Evolutionary conservation across 371 early-diverging fungal species (phyloP), one percentile per base, ranked within the genome.

Genomic region (Nematocida sp.): DNA sequence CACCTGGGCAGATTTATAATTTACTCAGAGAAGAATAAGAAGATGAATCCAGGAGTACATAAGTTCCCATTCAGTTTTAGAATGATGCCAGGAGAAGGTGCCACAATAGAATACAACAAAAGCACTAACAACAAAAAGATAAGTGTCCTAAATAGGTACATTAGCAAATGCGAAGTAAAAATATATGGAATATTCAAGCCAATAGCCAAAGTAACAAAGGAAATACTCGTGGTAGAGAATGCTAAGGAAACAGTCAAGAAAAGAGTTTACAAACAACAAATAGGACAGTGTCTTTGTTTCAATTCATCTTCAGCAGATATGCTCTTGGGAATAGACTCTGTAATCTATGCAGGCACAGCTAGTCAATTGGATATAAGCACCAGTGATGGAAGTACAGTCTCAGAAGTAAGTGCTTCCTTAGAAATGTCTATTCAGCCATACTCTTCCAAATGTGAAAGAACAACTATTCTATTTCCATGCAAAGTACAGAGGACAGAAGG

Each of bases 161-260:
- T 70, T 19, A 55, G 46, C 47, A 46, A 37, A 27, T 70, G 74
- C 41, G 74, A 70, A 40, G 74, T 70, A 47, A 46, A 49, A 35
- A 70, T 70, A 37, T 70, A 57, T 29, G 74, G 74, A n/a, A 70
- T 70, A 31, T 70, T 57, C 31, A 70, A 70, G 57, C 74, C 74
- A 27, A 61, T 70, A 19, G 41, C 74, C 17, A 37, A 31, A 7
- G 15, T 23, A 9, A 15, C 11, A 1, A 60, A 48, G 41, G 74
- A 70, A 47, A 57, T 70, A 17, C n/a, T 7, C 19, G 7, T 70
- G 9, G 31, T 47, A 13, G 74, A 70, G 27, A 1, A 40, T 37
- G 40, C n/a, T 21, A 13, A 35, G 9, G 58, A 49, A 15, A 19
- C 13, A 1, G 25, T 40, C 9, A 11, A 43, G n/a, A 49, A 35